Evolutionary conservation across 2,329 filamentous ascomycete genomes (phyloP).

Genomic region (Sordariomycetes sp.): DNA sequence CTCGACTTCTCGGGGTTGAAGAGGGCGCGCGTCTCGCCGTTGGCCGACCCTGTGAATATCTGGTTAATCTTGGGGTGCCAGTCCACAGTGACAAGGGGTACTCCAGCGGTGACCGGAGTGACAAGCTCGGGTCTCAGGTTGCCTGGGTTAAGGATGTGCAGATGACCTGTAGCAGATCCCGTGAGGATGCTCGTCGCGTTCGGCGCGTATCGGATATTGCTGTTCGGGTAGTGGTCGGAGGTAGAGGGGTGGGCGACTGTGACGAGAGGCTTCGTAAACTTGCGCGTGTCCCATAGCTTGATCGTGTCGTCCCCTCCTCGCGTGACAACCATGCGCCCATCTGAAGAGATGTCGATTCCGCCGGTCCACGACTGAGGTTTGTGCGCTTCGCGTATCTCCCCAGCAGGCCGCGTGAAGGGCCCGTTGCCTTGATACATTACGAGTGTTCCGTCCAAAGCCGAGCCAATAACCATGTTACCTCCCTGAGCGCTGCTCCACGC

Average conservation of each 20-base stretch:
- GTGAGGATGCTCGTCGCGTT: constrained; percentile 79
- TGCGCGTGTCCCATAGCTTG: constrained; percentile 94
- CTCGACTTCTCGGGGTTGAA: constrained; percentile 80
- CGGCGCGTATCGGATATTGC: constrained; percentile 84
- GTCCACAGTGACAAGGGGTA: constrained; percentile 70
- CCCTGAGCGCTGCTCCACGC: constrained; percentile 78
- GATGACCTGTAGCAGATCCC: constrained; percentile 73
- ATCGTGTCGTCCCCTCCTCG: constrained; percentile 86
- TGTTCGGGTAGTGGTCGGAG: constrained; percentile 72
- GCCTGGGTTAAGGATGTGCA: constrained; percentile 89
- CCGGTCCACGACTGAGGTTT: constrained; percentile 79
- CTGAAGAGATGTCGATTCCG: constrained; percentile 80
- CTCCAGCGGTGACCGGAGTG: constrained; percentile 80
- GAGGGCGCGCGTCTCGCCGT: constrained; percentile 80
- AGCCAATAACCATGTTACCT: constrained; percentile 70
- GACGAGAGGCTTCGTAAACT: constrained; percentile 85
- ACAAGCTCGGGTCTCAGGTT: constrained; percentile 78
- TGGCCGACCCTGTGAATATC: constrained; percentile 87
- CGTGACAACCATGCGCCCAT: constrained; percentile 84
- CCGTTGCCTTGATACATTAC: constrained; percentile 90
- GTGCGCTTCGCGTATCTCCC: constrained; percentile 79
- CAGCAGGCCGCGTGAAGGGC: constrained; percentile 72
- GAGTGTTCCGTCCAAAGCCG: constrained; percentile 81
- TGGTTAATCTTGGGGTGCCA: constrained; percentile 97
- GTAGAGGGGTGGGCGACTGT: constrained; percentile 72